Base-by-base conservation (phyloP, 139 green algal species). In the Dunaliella primolecta region DNA sequence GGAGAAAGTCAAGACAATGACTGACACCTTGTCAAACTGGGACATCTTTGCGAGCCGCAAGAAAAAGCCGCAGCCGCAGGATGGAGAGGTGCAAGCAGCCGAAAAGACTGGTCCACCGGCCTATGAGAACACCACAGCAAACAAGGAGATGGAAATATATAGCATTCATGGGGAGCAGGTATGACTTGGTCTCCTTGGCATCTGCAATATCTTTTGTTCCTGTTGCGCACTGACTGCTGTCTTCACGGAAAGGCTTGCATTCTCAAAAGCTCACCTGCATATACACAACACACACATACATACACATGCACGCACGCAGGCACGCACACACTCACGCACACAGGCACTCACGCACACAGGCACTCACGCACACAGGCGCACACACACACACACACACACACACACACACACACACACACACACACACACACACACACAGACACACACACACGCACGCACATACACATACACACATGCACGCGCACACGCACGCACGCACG, bases 161-260 rank as follows among this genome's bases (percentile, higher is more conserved):
- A 88, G 82, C 25, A 92, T 92, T 36, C 89, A 92, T 25, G 89
- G 89, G 24, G 89, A 92, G 30, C 86, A 90, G 86, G 88, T 91
- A 21, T 56, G 72, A n/a, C n/a, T n/a, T n/a, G n/a, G n/a, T n/a
- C 46, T 38, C 36, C n/a, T 80, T 77, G 71, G 15, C 71, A 23
- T 70, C 38, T 32, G 31, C 35, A n/a, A n/a, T n/a, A n/a, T n/a
- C n/a, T n/a, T n/a, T n/a, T n/a, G n/a, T n/a, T n/a, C n/a, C n/a
- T n/a, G n/a, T n/a, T n/a, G n/a, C n/a, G n/a, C n/a, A n/a, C n/a
- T n/a, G n/a, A n/a, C n/a, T n/a, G n/a, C n/a, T n/a, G n/a, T n/a
- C n/a, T n/a, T n/a, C n/a, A n/a, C n/a, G n/a, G n/a, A n/a, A n/a
- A n/a, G n/a, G n/a, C n/a, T n/a, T n/a, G n/a, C n/a, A n/a, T n/a